Conservation (phyloP, 768 basidiomycete genomes). For the Suillus americanus region DNA sequence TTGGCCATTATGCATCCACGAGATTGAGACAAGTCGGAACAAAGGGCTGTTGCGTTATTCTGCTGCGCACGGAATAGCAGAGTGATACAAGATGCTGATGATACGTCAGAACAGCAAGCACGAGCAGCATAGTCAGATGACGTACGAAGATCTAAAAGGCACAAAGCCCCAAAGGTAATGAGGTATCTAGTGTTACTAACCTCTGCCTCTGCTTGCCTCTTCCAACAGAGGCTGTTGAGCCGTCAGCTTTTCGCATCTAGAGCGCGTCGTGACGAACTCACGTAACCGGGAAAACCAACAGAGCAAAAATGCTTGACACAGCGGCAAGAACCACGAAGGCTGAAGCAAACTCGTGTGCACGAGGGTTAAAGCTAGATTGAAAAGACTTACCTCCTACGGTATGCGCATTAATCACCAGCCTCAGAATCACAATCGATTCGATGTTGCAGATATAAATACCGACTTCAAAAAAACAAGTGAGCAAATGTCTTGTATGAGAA, state of each 20-base stretch:
- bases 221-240: conserved; percentile 11
- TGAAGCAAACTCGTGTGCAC: conserved; percentile 4
- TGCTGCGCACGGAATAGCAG: conserved; percentile 30
- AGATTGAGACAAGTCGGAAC: conserved; percentile 28
- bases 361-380: not conserved
- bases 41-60: conserved; percentile 17
- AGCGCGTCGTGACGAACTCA: conserved; percentile 7
- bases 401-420: conserved; percentile 16
- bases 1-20: conserved; percentile 19
- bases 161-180: conserved; percentile 19
- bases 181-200: conserved; percentile 21
- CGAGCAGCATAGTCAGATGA: not conserved
- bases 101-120: not conserved
- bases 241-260: not conserved
- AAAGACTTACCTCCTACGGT: conserved; percentile 21
- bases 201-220: conserved; percentile 12
- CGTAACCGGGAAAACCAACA: conserved; percentile 16
- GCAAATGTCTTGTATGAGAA: not conserved
- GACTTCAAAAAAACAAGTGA: conserved; percentile 15
- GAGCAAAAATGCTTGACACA: conserved; percentile 10
- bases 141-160: conserved; percentile 21
- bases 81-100: conserved; percentile 19
- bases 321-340: conserved; percentile 21
- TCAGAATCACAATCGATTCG: conserved; percentile 14
- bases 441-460: conserved; percentile 15